Evolutionary conservation across 2,329 filamentous ascomycete genomes (phyloP), one percentile per base, ranked within the genome.

Genomic region (Diaporthe helianthi): DNA sequence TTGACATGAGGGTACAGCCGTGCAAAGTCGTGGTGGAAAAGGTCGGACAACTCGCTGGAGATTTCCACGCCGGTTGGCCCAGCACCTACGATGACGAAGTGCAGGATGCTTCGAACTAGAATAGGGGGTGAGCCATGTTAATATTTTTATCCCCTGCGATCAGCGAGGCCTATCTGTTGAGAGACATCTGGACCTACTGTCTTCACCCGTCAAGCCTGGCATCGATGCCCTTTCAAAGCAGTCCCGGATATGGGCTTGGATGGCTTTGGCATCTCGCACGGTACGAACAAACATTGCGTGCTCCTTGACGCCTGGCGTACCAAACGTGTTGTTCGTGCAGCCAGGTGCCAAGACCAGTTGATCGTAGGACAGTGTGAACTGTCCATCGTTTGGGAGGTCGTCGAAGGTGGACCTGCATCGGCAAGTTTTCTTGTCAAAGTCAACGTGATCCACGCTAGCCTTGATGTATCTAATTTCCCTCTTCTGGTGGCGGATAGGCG

Each of bases 1-100:
- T 70, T 70, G 51, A 68, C 41, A n/a, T 70, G 69, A 15, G 69
- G 65, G 22, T 70, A 68, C 4, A 70, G 31, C 17, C 58, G 52
- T 6, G 65, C 69, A 19, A 64, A 70, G 44, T 70, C 69, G 9
- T 68, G 24, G 26, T 63, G 49, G 41, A 70, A 70, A 8, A 70
- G 51, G 19, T 70, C 65, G 7, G 69, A 70, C 12, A 70, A n/a
- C 13, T 70, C 69, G 29, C 65, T 70, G 13, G 69, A 68, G 5
- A 70, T 70, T 13, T 68, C 65, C 10, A 70, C 65, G 15, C 69
- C 65, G 2, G 69, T 70, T 8, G 69, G 69, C 3, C 65, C 65
- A 4, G 69, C 69, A n/a, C 69, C 69, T 4, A 70, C 69, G 24
- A 70, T 70, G 10, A 70, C 69, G 10, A 70, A 70, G 24, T 70